Evolutionary conservation across 2,329 filamentous ascomycete genomes (phyloP).

Genomic region (Diaporthe sp.): DNA sequence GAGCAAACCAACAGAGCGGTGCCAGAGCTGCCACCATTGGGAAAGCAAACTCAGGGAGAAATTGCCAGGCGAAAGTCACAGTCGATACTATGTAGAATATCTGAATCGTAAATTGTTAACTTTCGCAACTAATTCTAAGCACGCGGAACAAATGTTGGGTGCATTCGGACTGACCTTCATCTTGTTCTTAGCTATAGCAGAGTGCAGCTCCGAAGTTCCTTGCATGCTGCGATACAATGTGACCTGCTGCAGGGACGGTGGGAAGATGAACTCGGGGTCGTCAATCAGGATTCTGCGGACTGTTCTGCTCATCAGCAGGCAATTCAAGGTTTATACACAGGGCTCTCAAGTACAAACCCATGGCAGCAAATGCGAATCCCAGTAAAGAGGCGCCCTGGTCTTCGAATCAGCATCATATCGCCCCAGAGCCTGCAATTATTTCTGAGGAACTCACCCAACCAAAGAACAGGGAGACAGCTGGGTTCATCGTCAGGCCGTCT

Average conservation of each 20-base stretch:
- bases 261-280: conserved; percentile 44
- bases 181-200: conserved; percentile 21
- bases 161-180: conserved; percentile 29
- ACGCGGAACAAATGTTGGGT: no score
- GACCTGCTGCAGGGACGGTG: conserved; percentile 43
- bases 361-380: conserved; percentile 43
- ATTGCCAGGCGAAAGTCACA: conserved; percentile 42
- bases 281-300: conserved; percentile 43
- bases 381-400: conserved; percentile 41
- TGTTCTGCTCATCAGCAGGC: background rate
- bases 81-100: conserved; percentile 41
- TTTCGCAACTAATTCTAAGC: background rate
- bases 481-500: conserved; percentile 42
- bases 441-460: conserved; percentile 28
- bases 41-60: conserved; percentile 43
- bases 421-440: background rate
- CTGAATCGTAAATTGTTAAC: background rate
- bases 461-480: conserved; percentile 43
- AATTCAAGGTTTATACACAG: no score
- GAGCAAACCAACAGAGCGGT: conserved; percentile 45
- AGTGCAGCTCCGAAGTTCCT: conserved; percentile 33
- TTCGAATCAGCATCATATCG: background rate
- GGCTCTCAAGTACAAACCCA: conserved; percentile 32
- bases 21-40: conserved; percentile 43
- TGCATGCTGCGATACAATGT: conserved; percentile 43